phyloP scores from a whole-genome alignment of 1,139 yeast species.

The Suzukiozyma palmioleophila region DNA sequence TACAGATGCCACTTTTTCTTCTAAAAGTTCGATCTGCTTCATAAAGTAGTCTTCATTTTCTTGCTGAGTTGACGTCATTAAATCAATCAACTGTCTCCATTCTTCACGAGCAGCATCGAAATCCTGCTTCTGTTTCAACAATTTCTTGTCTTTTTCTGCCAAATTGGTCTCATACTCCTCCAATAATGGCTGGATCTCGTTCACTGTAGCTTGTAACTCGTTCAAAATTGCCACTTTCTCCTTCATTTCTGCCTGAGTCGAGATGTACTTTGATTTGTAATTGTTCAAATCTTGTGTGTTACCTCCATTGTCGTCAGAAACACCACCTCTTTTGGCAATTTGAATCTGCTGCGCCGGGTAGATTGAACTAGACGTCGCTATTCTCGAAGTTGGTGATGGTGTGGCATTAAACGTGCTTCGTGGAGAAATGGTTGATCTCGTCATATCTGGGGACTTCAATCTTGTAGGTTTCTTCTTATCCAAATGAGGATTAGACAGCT shows the following conservation, averaged over 20 bases:
- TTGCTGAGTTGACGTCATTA: slow-evolving; percentile 43
- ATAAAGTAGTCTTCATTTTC: slow-evolving; percentile 37
- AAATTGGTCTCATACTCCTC: slow-evolving; percentile 42
- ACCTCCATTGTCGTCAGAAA: neutral
- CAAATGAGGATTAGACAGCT: slow-evolving; percentile 31
- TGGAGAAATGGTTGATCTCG: neutral
- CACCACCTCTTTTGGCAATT: slow-evolving; percentile 2
- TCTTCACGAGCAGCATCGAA: slow-evolving; percentile 54
- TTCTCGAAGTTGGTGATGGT: neutral
- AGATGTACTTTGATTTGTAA: slow-evolving; percentile 17
- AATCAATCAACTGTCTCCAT: slow-evolving; percentile 52
- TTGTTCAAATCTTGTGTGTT: slow-evolving; percentile 11
- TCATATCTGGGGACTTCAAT: slow-evolving; percentile 1
- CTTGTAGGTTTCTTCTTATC: neutral
- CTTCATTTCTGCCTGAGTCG: slow-evolving; percentile 24
- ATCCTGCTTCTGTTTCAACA: slow-evolving; percentile 38
- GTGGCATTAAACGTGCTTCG: neutral
- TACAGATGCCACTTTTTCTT: slow-evolving; percentile 17
- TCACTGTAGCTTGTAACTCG: slow-evolving; percentile 41
- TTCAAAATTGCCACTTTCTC: slow-evolving; percentile 34
- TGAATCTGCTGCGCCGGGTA: slow-evolving; percentile 1
- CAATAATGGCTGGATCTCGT: slow-evolving; percentile 42
- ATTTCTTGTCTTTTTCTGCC: slow-evolving; percentile 40
- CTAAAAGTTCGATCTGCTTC: slow-evolving; percentile 18
- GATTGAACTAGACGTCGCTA: neutral